These are phyloP conservation scores for Magnaporthiopsis rhizophila DNA, from an alignment of 2,329 filamentous ascomycete species.

Conservation along the genomic window DNA sequence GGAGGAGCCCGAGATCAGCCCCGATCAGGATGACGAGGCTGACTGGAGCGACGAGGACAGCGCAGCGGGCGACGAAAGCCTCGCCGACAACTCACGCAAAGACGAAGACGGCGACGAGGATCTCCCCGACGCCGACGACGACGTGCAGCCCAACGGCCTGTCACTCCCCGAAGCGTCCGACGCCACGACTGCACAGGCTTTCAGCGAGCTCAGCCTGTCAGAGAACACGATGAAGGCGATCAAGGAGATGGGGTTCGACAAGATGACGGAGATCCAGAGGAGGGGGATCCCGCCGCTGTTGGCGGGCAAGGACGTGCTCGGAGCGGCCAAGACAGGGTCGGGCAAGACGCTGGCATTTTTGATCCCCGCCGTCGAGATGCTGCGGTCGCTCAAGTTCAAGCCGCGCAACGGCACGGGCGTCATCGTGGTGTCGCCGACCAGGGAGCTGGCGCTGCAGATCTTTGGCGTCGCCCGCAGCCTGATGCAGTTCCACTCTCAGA, in stretches of 20 bases:
- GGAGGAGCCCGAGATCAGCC: conserved; percentile 11
- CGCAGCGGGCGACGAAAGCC: conserved; percentile 9
- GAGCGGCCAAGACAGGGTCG: conserved; percentile 86
- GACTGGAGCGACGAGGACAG: conserved; percentile 12
- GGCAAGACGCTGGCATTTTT: conserved; percentile 93
- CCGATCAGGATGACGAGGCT: conserved; percentile 12
- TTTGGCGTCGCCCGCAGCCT: conserved; percentile 92
- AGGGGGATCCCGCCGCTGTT: conserved; percentile 80
- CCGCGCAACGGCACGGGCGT: conserved; percentile 89
- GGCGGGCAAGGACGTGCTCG: conserved; percentile 81
- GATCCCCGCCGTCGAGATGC: conserved; percentile 89
- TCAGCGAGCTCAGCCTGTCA: conserved; percentile 75
- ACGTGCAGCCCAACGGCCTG: conserved; percentile 30
- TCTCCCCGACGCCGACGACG: conserved; percentile 23
- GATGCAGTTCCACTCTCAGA: conserved; percentile 88
- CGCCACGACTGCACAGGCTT: conserved; percentile 56
- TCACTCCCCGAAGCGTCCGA: conserved; percentile 31
- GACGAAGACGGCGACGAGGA: conserved; percentile 21
- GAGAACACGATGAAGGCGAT: conserved; percentile 86
- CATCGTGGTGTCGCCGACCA: conserved; percentile 84
- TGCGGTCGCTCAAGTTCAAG: conserved; percentile 85
- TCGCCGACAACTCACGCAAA: conserved; percentile 13
- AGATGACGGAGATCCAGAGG: conserved; percentile 91
- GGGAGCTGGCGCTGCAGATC: conserved; percentile 91
- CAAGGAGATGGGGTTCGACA: conserved; percentile 83